Percentiles rank a stretch among this genome's conserved stretches.
These are phyloP conservation scores for Vitis riparia DNA, from an alignment of 164 flowering plant species.

Conservation along the genomic window DNA sequence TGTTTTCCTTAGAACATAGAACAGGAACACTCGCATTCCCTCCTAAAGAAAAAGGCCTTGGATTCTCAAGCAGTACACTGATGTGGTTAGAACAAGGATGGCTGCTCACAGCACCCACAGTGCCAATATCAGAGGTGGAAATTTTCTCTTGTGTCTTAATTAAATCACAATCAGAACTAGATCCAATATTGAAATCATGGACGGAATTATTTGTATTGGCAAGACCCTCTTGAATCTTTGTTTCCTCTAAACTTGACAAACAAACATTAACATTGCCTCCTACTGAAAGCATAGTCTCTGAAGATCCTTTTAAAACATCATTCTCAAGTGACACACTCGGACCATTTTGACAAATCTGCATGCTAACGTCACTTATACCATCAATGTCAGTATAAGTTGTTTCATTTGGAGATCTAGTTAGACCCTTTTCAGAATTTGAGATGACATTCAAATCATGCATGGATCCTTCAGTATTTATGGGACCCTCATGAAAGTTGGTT, in stretches of 20 bases:
- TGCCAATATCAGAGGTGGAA: not conserved
- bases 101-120: slow-evolving; percentile 10
- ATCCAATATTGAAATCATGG: not conserved
- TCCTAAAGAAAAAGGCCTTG: slow-evolving; percentile 1
- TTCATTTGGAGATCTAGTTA: not conserved
- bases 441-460: not conserved
- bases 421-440: slow-evolving; percentile 13
- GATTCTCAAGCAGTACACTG: slow-evolving; percentile 1
- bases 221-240: slow-evolving; percentile 4
- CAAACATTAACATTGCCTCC: not conserved
- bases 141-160: slow-evolving; percentile 7
- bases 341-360: slow-evolving; percentile 8
- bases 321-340: not conserved
- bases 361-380: not conserved
- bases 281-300: not conserved
- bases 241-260: slow-evolving; percentile 10
- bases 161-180: slow-evolving; percentile 1
- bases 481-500: slow-evolving; percentile 5
- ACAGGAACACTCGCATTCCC: not conserved
- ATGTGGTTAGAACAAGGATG: slow-evolving; percentile 8
- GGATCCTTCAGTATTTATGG: slow-evolving; percentile 8
- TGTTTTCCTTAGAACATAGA: slow-evolving; percentile 14
- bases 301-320: not conserved
- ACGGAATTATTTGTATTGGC: not conserved
- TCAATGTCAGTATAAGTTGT: not conserved